Evolutionary conservation across 768 basidiomycete species (phyloP), one percentile per base, ranked within the genome.

Genomic region (Crepidotus variabilis): DNA sequence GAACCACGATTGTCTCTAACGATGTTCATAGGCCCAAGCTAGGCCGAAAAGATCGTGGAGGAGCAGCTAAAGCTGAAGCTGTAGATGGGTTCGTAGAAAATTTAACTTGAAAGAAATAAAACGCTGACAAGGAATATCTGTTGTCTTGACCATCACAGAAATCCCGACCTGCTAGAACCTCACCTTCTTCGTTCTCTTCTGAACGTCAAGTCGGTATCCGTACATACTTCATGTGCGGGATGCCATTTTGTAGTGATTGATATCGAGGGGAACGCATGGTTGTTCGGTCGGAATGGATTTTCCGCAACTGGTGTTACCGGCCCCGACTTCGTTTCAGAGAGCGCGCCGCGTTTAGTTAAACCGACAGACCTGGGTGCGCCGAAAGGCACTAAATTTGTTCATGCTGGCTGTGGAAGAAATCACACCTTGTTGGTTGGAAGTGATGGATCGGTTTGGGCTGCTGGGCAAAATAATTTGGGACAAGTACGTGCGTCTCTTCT

Each of bases 111-210:
- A 53, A 46, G 20, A 13, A 22, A 16, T 52, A 47, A 50, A 43
- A 39, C 18, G 34, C 51, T 36, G 52, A 50, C 32, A 34, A 46
- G 54, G 32, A 23, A 52, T 56, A 32, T 28, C 47, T 59, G 49
- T 22, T 46, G 49, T 48, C 33, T 53, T 18, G 20, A 20, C 36
- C 34, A 22, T 39, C 39, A 49, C 64, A 82, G 79, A 69, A 84
- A 79, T 59, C 87, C 92, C 2, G 94, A 98, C 77, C 82, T 98
- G 2, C 79, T 87, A 52, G 85, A 90, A 70, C 94, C 94, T 0
- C 84, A 94, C 71, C 92, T 96, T 64, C 80, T 98, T 16, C 90
- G 96, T 56, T 91, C 93, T 0, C 76, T 98, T 32, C 79, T 84
- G 67, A 94, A 95, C 68, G 78, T 95, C 72, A 84, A 86, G 66